Percentiles rank a stretch among this genome's conserved stretches.
phyloP scores from a whole-genome alignment of 768 basidiomycete species.

The Tephrocybe sp. region DNA sequence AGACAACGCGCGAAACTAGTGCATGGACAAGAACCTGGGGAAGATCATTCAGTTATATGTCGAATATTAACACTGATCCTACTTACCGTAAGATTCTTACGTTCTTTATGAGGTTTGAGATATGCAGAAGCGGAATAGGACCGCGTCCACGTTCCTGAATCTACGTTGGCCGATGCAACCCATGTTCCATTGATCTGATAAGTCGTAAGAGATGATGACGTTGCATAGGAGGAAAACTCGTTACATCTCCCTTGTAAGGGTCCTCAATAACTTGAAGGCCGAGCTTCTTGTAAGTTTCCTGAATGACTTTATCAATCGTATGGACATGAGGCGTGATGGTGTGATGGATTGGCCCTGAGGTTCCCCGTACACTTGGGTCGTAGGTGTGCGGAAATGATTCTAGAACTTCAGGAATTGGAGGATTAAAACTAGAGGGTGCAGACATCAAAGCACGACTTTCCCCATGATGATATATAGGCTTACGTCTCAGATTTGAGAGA shows the following conservation, averaged over 20 bases:
- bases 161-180: slow-evolving; percentile 14
- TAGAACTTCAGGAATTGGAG: slow-evolving; percentile 21
- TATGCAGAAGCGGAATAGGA: slow-evolving; percentile 19
- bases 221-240: background rate
- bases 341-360: slow-evolving; percentile 25
- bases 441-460: background rate
- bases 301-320: slow-evolving; percentile 23
- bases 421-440: slow-evolving; percentile 21
- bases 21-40: background rate
- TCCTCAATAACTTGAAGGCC: slow-evolving; percentile 22
- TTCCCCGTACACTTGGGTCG: slow-evolving; percentile 18
- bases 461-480: slow-evolving; percentile 1
- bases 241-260: slow-evolving; percentile 27
- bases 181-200: slow-evolving; percentile 21
- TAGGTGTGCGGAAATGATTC: slow-evolving; percentile 26
- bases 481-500: slow-evolving; percentile 35
- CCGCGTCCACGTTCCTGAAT: slow-evolving; percentile 23
- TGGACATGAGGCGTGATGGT: slow-evolving; percentile 23
- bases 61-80: background rate
- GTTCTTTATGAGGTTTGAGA: background rate
- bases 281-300: slow-evolving; percentile 22
- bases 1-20: background rate
- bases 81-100: background rate
- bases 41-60: background rate
- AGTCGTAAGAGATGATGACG: background rate